A percentile compares a stretch with the other conserved stretches of the same genome.
These are phyloP conservation scores for Phytophthora foliorum DNA, from an alignment of 352 stramenopile genomes.

Conservation along the genomic window DNA sequence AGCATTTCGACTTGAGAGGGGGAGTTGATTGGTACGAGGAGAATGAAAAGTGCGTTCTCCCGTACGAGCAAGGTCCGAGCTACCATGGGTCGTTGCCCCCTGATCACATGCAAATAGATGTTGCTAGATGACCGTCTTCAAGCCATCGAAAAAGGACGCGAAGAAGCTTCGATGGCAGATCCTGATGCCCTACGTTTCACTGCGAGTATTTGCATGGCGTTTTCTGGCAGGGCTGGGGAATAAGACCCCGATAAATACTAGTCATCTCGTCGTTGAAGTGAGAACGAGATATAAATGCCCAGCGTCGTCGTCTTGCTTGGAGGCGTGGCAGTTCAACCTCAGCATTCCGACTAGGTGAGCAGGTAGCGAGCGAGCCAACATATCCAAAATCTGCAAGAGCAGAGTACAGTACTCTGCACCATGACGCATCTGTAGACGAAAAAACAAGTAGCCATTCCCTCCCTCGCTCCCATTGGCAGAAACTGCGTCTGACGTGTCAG, in stretches of 20 bases:
- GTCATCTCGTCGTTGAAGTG: no score
- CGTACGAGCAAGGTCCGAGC: background rate
- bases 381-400: no score
- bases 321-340: background rate
- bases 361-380: no score
- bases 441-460: slow-evolving; percentile 14
- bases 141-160: slow-evolving; percentile 14
- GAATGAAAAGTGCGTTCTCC: slow-evolving; percentile 14
- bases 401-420: no score
- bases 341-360: background rate
- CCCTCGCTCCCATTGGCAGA: background rate
- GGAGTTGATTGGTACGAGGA: background rate
- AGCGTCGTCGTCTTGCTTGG: no score
- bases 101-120: slow-evolving; percentile 10
- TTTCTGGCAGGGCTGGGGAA: no score
- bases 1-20: slow-evolving; percentile 9
- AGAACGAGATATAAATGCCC: no score
- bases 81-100: background rate
- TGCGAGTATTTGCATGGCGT: background rate
- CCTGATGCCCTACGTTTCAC: slow-evolving; percentile 4
- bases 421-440: slow-evolving; percentile 1
- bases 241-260: no score
- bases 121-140: background rate
- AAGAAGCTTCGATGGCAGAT: slow-evolving; percentile 20
- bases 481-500: slow-evolving; percentile 5